Conservation (phyloP, 805 yeast genomes). For the Ogataea trehaloabstinens region DNA sequence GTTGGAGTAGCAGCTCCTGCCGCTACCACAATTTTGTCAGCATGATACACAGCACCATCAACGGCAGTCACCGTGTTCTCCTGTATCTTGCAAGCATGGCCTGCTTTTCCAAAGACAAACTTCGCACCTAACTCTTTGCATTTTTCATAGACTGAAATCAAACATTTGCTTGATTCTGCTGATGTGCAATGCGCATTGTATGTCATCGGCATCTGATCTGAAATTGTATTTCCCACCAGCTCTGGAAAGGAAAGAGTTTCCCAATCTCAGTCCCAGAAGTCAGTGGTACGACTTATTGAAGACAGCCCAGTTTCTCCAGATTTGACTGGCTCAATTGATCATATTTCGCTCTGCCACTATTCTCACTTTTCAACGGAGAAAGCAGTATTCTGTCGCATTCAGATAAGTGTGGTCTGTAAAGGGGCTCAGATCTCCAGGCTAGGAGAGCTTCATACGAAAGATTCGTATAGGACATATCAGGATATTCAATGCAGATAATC, state of each 20-base stretch:
- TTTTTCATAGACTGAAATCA: constrained; percentile 19
- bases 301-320: constrained; percentile 22
- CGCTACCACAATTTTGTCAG: constrained; percentile 33
- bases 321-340: constrained; percentile 26
- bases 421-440: constrained; percentile 28
- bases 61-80: constrained; percentile 12
- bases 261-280: constrained; percentile 16
- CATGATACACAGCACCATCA: constrained; percentile 26
- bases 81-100: constrained; percentile 8
- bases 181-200: constrained; percentile 30
- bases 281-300: constrained; percentile 23
- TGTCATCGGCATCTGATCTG: constrained; percentile 11
- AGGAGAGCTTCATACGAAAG: constrained; percentile 31
- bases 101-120: constrained; percentile 21
- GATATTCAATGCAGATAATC: constrained; percentile 34
- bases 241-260: constrained; percentile 17
- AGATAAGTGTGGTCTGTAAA: constrained; percentile 21
- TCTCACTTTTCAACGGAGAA: constrained; percentile 24
- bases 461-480: constrained; percentile 26
- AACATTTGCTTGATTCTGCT: constrained; percentile 29
- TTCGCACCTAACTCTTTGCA: constrained; percentile 18
- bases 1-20: constrained; percentile 39
- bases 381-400: constrained; percentile 30
- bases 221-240: constrained; percentile 18
- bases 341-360: constrained; percentile 22